Percentiles rank a stretch among this genome's conserved stretches.
Conservation (phyloP, 352 stramenopile genomes). For the Phytophthora ramorum region DNA sequence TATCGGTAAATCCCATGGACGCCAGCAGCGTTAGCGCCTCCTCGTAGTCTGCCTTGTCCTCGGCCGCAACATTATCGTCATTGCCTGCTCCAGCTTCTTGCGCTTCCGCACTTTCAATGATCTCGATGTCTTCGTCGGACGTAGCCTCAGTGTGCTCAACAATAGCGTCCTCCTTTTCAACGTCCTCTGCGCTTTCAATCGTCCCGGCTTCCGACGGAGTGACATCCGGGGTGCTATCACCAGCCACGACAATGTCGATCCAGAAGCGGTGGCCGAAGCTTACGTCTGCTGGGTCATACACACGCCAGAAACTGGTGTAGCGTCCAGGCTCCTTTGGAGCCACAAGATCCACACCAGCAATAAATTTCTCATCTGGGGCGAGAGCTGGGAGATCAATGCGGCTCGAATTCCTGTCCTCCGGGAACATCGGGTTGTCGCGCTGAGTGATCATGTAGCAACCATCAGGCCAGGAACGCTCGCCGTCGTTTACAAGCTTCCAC, state of each 20-base stretch:
- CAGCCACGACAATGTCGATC: slow-evolving; percentile 75
- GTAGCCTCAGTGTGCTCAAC: slow-evolving; percentile 10
- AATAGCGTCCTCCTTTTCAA: slow-evolving; percentile 20
- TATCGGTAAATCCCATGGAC: slow-evolving; percentile 71
- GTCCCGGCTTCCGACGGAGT: slow-evolving; percentile 15
- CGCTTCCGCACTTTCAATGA: slow-evolving; percentile 37
- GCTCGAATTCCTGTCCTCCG: slow-evolving; percentile 33
- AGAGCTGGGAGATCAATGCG: slow-evolving; percentile 44
- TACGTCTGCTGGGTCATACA: slow-evolving; percentile 63
- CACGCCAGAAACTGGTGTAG: slow-evolving; percentile 87
- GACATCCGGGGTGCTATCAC: slow-evolving; percentile 1
- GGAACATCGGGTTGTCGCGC: slow-evolving; percentile 41
- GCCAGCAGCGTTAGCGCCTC: slow-evolving; percentile 52
- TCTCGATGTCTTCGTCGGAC: slow-evolving; percentile 50
- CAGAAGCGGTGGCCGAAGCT: slow-evolving; percentile 89
- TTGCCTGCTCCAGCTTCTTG: slow-evolving; percentile 29
- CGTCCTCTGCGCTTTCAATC: slow-evolving; percentile 19
- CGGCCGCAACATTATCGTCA: slow-evolving; percentile 3
- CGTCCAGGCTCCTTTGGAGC: slow-evolving; percentile 51
- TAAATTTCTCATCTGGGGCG: slow-evolving; percentile 39
- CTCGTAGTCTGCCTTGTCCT: slow-evolving; percentile 32
- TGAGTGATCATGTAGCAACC: slow-evolving; percentile 58
- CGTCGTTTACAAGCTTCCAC: slow-evolving; percentile 82
- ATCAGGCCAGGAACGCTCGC: slow-evolving; percentile 53
- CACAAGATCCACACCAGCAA: slow-evolving; percentile 42